Evolutionary conservation across 768 basidiomycete genomes (phyloP).

Genomic region (Rhodotorula diobovata): DNA sequence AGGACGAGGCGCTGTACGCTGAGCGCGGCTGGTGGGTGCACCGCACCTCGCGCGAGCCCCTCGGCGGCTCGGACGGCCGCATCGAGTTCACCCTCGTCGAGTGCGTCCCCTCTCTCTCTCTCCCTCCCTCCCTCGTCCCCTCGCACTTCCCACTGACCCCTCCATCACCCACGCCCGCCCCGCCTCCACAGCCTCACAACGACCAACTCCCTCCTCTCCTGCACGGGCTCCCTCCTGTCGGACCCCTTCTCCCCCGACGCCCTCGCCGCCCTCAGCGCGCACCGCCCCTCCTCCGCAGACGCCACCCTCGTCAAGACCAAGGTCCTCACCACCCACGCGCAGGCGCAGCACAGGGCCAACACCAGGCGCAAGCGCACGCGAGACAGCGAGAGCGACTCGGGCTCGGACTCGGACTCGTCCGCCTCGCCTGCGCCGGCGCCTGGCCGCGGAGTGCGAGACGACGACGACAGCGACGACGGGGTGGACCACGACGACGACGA

Average conservation of each 20-base stretch:
- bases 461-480: background rate
- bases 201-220: slow-evolving; percentile 42
- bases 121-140: too few relatives aligned
- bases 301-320: background rate
- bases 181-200: slow-evolving; percentile 42
- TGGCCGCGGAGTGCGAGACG: too few relatives aligned
- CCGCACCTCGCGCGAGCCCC: slow-evolving; percentile 46
- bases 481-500: slow-evolving; percentile 20
- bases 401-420: background rate
- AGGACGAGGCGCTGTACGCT: slow-evolving; percentile 40
- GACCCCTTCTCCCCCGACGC: slow-evolving; percentile 35
- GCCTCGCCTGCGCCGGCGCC: too few relatives aligned
- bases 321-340: background rate
- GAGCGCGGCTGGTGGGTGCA: slow-evolving; percentile 50
- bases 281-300: background rate
- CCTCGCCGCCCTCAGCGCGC: background rate
- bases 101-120: slow-evolving; percentile 3
- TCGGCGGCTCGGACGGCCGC: slow-evolving; percentile 48
- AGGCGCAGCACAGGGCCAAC: too few relatives aligned
- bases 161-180: background rate
- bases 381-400: background rate
- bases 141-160: background rate
- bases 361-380: slow-evolving; percentile 8
- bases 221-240: slow-evolving; percentile 43
- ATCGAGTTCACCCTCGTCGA: slow-evolving; percentile 59